Conservation (phyloP, 345 rosid genomes). For the Eucalyptus erythrocorys region DNA sequence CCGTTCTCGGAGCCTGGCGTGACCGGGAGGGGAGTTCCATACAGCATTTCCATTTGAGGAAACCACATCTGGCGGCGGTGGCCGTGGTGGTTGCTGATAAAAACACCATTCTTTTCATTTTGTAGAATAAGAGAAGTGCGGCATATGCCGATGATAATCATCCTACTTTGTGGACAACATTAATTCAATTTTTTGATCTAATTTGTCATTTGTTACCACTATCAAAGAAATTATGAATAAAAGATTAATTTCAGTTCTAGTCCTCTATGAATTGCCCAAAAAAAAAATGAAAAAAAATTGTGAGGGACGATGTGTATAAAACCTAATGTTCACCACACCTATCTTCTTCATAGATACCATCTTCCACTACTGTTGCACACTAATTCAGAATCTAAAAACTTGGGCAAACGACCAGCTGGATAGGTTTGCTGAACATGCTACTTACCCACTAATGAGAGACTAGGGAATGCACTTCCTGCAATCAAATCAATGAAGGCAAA, state of each 20-base stretch:
- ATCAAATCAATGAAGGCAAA: not conserved
- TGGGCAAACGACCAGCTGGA: not conserved
- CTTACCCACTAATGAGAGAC: not conserved
- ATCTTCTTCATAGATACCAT: not conserved
- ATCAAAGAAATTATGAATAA: not conserved
- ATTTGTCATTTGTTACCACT: not conserved
- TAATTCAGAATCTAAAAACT: not conserved
- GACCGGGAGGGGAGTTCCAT: constrained; percentile 40
- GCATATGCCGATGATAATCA: not conserved
- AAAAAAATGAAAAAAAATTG: too few species aligned
- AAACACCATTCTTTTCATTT: not conserved
- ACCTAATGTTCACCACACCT: not conserved
- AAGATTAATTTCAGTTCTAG: not conserved
- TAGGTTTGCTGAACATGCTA: not conserved
- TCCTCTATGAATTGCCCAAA: not conserved
- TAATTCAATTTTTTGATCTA: not conserved
- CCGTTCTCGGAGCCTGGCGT: constrained; percentile 34
- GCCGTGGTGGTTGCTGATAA: not conserved
- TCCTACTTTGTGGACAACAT: not conserved
- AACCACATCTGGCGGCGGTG: not conserved
- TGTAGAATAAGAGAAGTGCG: not conserved
- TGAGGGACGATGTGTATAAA: not conserved
- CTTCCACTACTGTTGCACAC: not conserved
- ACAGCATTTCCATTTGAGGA: constrained; percentile 21
- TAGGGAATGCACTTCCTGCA: not conserved